These are phyloP conservation scores for Acarospora socialis DNA, from an alignment of 2,329 filamentous ascomycete genomes.

Conservation along the genomic window DNA sequence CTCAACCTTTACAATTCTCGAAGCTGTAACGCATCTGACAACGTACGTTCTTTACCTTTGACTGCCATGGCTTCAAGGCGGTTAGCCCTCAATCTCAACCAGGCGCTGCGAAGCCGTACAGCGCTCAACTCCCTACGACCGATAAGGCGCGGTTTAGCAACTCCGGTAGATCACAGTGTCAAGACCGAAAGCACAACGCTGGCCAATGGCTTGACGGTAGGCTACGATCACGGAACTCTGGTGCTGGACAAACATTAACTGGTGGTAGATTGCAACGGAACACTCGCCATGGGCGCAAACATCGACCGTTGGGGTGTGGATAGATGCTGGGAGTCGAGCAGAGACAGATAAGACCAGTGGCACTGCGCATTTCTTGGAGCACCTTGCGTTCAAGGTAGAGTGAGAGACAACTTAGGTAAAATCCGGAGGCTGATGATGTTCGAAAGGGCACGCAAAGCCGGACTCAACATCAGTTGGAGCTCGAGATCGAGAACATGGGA, in stretches of 20 bases:
- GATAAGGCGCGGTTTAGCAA: conserved; percentile 77
- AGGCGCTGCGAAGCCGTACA: conserved; percentile 76
- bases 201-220: conserved; percentile 91
- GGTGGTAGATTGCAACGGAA: conserved; percentile 76
- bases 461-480: conserved; percentile 92
- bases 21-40: too few species aligned
- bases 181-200: conserved; percentile 94
- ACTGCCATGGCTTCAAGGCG: conserved; percentile 81
- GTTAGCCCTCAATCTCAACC: conserved; percentile 87
- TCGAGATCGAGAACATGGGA: conserved; percentile 99
- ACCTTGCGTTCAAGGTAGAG: conserved; percentile 95
- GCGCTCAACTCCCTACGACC: conserved; percentile 65
- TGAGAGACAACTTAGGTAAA: conserved; percentile 6
- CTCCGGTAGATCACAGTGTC: conserved; percentile 55
- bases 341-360: conserved; percentile 98
- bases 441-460: conserved; percentile 72
- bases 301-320: conserved; percentile 97
- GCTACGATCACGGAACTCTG: conserved; percentile 17
- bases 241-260: conserved; percentile 20
- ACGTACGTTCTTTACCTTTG: conserved; percentile 21
- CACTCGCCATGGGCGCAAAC: conserved; percentile 97
- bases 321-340: conserved; percentile 93
- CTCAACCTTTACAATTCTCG: too few species aligned
- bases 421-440: conserved; percentile 5
- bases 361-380: conserved; percentile 98